A percentile compares a stretch with the other conserved stretches of the same genome.
phyloP scores from a whole-genome alignment of 176 grass and related monocot species.

The Musa acuminata region DNA sequence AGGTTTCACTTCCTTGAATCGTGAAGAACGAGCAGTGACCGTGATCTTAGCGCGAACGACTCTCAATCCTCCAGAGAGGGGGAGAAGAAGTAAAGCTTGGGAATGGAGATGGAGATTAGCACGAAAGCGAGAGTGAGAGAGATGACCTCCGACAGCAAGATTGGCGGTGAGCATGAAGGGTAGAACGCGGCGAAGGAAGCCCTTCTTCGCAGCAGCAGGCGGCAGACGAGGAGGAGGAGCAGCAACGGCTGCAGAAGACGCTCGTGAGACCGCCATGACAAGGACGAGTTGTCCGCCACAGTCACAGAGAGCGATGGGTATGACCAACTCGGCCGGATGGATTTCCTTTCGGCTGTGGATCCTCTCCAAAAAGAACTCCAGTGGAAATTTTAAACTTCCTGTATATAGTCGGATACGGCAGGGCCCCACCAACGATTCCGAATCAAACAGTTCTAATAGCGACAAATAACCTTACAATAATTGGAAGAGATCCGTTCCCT shows the following conservation, averaged over 20 bases:
- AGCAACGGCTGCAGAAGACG: too few relatives aligned
- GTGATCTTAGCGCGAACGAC: not conserved
- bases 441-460: too few relatives aligned
- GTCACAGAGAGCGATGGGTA: not conserved
- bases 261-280: not conserved
- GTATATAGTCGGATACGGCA: too few relatives aligned
- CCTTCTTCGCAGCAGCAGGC: not conserved
- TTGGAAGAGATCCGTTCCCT: too few relatives aligned
- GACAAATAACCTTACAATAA: too few relatives aligned
- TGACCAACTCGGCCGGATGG: not conserved
- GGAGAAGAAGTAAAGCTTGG: not conserved
- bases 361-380: too few relatives aligned
- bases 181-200: not conserved
- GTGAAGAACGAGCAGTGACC: too few relatives aligned
- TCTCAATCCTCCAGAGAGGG: not conserved
- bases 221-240: too few relatives aligned
- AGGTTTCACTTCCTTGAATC: not conserved
- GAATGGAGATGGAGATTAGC: not conserved
- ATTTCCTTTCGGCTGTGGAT: not conserved
- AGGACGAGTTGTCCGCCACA: not conserved
- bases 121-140: not conserved
- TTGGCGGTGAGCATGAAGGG: not conserved
- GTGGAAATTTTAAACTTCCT: too few relatives aligned
- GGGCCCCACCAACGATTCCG: too few relatives aligned
- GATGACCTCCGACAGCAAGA: not conserved